phyloP scores from a whole-genome alignment of 176 grass and related monocot species.

The Oryza longistaminata region DNA sequence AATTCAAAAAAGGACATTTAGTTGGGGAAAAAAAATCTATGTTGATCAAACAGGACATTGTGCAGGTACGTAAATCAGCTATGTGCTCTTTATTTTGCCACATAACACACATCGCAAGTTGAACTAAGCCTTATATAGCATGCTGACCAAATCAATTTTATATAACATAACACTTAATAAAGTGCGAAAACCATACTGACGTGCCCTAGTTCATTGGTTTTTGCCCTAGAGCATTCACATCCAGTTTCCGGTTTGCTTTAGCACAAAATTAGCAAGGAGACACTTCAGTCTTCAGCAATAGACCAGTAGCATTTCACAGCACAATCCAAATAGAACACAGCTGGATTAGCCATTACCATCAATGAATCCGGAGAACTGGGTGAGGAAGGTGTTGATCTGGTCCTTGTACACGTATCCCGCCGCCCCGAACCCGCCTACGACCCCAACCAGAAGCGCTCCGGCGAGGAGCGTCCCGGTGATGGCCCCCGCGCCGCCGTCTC shows the following conservation, averaged over 20 bases:
- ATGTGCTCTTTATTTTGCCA: neutral
- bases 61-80: neutral
- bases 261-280: neutral
- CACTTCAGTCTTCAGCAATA: neutral
- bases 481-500: slow-evolving; percentile 30
- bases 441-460: slow-evolving; percentile 68
- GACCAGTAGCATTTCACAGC: neutral
- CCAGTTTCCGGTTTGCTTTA: neutral
- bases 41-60: slow-evolving; percentile 29
- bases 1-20: neutral
- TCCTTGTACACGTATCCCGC: slow-evolving; percentile 94
- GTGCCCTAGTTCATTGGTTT: neutral
- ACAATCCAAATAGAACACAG: neutral
- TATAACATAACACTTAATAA: neutral
- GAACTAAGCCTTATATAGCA: neutral
- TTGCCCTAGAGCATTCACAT: neutral
- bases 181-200: neutral
- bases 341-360: slow-evolving; percentile 57
- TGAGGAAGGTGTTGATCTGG: slow-evolving; percentile 90
- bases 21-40: neutral
- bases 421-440: slow-evolving; percentile 88
- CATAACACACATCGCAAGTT: neutral
- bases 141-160: neutral
- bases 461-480: slow-evolving; percentile 82
- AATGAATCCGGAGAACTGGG: slow-evolving; percentile 88